Evolutionary conservation across 768 basidiomycete genomes (phyloP).

Genomic region (Boletales sp.): DNA sequence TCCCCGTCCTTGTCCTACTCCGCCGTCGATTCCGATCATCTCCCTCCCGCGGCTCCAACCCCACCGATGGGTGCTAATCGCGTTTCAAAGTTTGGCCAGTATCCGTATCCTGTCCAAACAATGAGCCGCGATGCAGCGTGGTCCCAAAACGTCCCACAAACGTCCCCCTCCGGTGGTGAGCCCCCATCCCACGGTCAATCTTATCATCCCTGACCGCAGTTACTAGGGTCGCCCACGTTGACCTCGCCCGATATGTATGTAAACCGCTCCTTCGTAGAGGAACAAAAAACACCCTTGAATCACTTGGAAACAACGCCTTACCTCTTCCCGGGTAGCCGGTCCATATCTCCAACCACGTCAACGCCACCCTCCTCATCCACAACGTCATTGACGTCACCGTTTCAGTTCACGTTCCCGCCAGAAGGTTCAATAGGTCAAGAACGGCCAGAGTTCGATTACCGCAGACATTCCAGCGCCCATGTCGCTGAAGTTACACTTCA

Average conservation of each 20-base stretch:
- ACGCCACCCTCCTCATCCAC: slow-evolving; percentile 58
- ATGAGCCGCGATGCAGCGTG: slow-evolving; percentile 30
- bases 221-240: slow-evolving; percentile 56
- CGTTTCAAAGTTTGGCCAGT: slow-evolving; percentile 50
- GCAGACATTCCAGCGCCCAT: slow-evolving; percentile 51
- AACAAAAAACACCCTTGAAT: slow-evolving; percentile 52
- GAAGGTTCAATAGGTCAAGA: slow-evolving; percentile 53
- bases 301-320: slow-evolving; percentile 54
- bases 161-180: slow-evolving; percentile 30
- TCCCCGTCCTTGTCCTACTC: slow-evolving; percentile 45
- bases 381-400: slow-evolving; percentile 61
- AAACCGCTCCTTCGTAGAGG: slow-evolving; percentile 47
- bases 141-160: slow-evolving; percentile 28
- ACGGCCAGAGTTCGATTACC: slow-evolving; percentile 63
- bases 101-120: slow-evolving; percentile 39
- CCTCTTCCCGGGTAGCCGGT: slow-evolving; percentile 63
- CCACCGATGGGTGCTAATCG: slow-evolving; percentile 41
- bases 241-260: slow-evolving; percentile 46
- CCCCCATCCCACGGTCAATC: slow-evolving; percentile 25
- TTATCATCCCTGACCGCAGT: slow-evolving; percentile 34
- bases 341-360: slow-evolving; percentile 66
- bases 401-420: slow-evolving; percentile 58
- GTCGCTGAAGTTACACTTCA: slow-evolving; percentile 66
- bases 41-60: slow-evolving; percentile 18
- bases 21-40: slow-evolving; percentile 31